Evolutionary conservation across 2,329 filamentous ascomycete genomes (phyloP).

Genomic region (Pseudopyricularia javanii): DNA sequence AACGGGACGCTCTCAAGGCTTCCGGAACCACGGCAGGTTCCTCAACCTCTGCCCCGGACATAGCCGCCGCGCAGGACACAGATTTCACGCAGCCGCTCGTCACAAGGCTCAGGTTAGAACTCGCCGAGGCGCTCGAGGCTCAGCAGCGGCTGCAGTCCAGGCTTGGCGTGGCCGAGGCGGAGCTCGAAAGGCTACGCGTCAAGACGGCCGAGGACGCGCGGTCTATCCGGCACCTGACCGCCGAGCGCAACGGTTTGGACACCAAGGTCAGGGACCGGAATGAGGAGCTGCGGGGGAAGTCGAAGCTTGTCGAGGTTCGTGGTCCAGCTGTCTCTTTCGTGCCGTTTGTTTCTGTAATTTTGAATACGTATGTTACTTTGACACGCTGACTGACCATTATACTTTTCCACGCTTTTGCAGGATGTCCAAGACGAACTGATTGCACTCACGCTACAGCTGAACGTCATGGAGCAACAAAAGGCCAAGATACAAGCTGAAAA

Average conservation of each 20-base stretch:
- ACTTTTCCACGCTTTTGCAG: constrained; percentile 9
- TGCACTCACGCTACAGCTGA: constrained; percentile 74
- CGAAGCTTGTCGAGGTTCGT: constrained; percentile 61
- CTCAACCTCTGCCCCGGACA: background rate
- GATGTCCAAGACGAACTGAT: constrained; percentile 90
- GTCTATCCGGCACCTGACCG: constrained; percentile 48
- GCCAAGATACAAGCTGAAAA: constrained; percentile 72
- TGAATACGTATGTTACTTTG: too few species aligned
- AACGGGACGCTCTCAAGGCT: constrained; percentile 24
- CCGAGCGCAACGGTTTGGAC: constrained; percentile 48
- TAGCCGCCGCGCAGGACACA: background rate
- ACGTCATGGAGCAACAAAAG: constrained; percentile 67
- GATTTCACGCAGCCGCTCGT: constrained; percentile 7
- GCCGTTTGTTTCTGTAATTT: too few species aligned
- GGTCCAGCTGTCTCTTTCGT: too few species aligned
- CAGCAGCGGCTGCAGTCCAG: constrained; percentile 55
- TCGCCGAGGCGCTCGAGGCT: constrained; percentile 65
- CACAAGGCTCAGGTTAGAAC: constrained; percentile 51
- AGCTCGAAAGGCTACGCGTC: constrained; percentile 46
- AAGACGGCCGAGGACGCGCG: constrained; percentile 47
- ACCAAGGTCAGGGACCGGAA: constrained; percentile 67
- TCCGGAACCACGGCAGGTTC: background rate
- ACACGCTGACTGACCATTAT: background rate
- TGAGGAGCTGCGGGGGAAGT: constrained; percentile 75
- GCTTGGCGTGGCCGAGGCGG: constrained; percentile 47